These are phyloP conservation scores for Lactifluus rugatus DNA, from an alignment of 768 basidiomycete species.

Conservation along the genomic window DNA sequence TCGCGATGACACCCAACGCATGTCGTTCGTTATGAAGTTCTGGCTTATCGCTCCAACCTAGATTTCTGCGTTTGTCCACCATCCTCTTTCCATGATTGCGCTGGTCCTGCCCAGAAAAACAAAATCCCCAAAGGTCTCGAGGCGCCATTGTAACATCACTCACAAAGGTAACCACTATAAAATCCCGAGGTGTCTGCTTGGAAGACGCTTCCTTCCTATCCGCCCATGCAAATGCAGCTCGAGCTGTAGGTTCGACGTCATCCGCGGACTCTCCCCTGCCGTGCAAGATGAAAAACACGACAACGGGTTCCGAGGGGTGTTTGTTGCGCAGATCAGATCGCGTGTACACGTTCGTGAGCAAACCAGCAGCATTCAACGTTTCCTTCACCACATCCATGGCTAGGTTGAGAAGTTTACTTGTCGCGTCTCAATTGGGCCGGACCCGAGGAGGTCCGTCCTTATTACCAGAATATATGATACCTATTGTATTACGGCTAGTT, in stretches of 20 bases:
- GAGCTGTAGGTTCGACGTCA: slow-evolving; percentile 27
- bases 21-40: slow-evolving; percentile 34
- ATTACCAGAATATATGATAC: not conserved
- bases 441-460: not conserved
- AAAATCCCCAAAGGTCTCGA: not conserved
- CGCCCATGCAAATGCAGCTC: slow-evolving; percentile 27
- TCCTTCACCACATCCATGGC: slow-evolving; percentile 18
- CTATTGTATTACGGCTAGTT: slow-evolving; percentile 7
- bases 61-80: slow-evolving; percentile 31
- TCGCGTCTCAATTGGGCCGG: not conserved
- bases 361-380: slow-evolving; percentile 24
- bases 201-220: slow-evolving; percentile 17
- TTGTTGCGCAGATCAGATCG: slow-evolving; percentile 12
- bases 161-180: slow-evolving; percentile 41
- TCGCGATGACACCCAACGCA: slow-evolving; percentile 27
- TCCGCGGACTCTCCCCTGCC: slow-evolving; percentile 33
- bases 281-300: slow-evolving; percentile 39
- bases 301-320: slow-evolving; percentile 19
- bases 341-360: slow-evolving; percentile 25
- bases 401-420: not conserved
- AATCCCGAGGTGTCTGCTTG: slow-evolving; percentile 27
- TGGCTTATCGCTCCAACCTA: slow-evolving; percentile 27
- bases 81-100: slow-evolving; percentile 41
- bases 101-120: slow-evolving; percentile 42
- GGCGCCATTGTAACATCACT: slow-evolving; percentile 22